Evolutionary conservation across 345 rosid genomes (phyloP), one percentile per base, ranked within the genome.

Genomic region (Acer yangbiense): DNA sequence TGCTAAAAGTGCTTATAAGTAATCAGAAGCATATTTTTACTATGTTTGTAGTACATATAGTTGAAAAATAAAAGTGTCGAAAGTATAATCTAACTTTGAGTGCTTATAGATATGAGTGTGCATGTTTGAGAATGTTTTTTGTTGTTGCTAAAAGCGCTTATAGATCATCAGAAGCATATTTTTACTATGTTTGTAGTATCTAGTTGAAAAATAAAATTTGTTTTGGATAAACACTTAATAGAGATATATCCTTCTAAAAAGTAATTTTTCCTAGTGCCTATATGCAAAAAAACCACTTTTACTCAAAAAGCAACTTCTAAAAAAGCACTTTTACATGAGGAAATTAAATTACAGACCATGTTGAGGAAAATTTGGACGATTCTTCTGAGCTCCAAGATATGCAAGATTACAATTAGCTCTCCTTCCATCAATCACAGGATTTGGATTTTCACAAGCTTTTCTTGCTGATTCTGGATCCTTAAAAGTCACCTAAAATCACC

Each of bases 381-480:
- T 78, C 79, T 81, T 89, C 11, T 78, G 88, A 20, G 88, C 88
- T 13, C 94, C 92, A 65, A 79, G 82, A 50, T 87, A 84, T 44
- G 90, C 94, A 73, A 90, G 86, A 75, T 87, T 89, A 82, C 91
- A 87, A 77, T 76, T 86, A 14, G 88, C 87, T 71, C 81, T 81
- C 77, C 91, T 83, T 68, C 92, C 89, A 29, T 92, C 90, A 16
- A 90, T 86, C 21, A 81, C 85, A 0, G 88, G 94, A 69, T 79
- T 85, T 17, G 91, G 89, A 80, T 87, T 78, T 25, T 86, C 86
- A 66, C 94, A 92, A 57, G 93, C 91, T 71, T 87, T 86, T 21
- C 65, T 75, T 9, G 94, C 92, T 18, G 90, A 85, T 16, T 85
- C 90, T 62, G 86, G 85, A 78, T 89, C 94, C 79, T 79, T 87